Percentiles rank a stretch among this genome's conserved stretches.
phyloP scores from a whole-genome alignment of 345 rosid species.

The Streptanthus diversifolius region DNA sequence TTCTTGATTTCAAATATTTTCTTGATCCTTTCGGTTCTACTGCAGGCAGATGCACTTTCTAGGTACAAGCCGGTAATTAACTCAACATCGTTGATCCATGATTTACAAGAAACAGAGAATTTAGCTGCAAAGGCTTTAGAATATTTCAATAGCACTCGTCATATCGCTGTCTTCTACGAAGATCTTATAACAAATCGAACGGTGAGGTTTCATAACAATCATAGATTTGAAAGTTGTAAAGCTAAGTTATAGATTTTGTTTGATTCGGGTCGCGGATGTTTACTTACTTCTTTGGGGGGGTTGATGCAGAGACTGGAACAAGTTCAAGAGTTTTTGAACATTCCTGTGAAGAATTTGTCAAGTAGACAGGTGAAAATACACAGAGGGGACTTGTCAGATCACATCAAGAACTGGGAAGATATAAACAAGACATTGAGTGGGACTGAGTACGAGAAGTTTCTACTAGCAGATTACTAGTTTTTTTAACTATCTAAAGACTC shows the following conservation, averaged over 20 bases:
- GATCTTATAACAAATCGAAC: conserved; percentile 58
- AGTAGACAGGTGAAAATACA: conserved; percentile 95
- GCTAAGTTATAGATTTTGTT: background rate
- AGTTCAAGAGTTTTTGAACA: conserved; percentile 68
- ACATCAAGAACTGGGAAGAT: conserved; percentile 80
- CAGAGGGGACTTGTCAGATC: conserved; percentile 64
- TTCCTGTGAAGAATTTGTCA: conserved; percentile 55
- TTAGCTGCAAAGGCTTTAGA: conserved; percentile 53
- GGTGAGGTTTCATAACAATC: conserved; percentile 17
- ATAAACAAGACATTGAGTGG: conserved; percentile 61
- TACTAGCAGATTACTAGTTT: conserved; percentile 53
- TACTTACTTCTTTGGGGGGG: background rate
- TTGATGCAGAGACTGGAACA: conserved; percentile 65
- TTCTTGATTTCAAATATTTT: conserved; percentile 20
- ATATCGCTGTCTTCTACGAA: conserved; percentile 74
- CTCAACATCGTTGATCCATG: conserved; percentile 57
- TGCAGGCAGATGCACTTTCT: conserved; percentile 75
- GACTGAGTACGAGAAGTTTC: conserved; percentile 58
- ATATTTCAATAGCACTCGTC: conserved; percentile 70
- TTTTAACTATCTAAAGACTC: background rate
- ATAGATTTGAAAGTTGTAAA: background rate
- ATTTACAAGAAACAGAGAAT: conserved; percentile 58
- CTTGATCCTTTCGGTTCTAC: background rate
- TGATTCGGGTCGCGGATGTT: background rate
- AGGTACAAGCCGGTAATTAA: conserved; percentile 74